These are phyloP conservation scores for Talaromyces stipitatus DNA, from an alignment of 495 filamentous ascomycete species.

Conservation along the genomic window DNA sequence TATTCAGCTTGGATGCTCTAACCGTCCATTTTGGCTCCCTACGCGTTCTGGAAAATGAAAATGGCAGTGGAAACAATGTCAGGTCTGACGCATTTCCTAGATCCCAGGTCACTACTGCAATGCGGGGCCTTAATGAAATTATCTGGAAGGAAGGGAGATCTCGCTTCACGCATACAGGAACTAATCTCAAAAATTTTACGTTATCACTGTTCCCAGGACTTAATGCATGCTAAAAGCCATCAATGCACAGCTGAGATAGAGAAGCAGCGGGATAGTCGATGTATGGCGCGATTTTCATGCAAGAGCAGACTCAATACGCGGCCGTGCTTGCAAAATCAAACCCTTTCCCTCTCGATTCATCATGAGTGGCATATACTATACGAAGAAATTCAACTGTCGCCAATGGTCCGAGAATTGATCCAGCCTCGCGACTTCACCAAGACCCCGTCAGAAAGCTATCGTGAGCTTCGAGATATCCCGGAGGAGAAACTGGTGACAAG, in stretches of 20 bases:
- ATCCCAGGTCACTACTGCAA: conserved; percentile 2
- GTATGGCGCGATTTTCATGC: not conserved
- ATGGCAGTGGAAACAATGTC: not conserved
- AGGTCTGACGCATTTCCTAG: not conserved
- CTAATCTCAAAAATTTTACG: not conserved
- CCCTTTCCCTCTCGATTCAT: conserved; percentile 1
- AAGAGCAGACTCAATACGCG: not conserved
- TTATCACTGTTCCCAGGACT: not conserved
- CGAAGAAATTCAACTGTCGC: conserved; percentile 4
- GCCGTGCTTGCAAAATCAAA: conserved; percentile 4
- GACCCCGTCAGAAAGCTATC: conserved; percentile 3
- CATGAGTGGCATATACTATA: conserved; percentile 6
- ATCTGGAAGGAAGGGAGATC: conserved; percentile 7
- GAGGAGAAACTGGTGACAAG: not conserved
- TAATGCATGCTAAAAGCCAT: not conserved
- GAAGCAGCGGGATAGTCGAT: not conserved
- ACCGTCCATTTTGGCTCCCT: conserved; percentile 4
- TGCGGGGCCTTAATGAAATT: not conserved
- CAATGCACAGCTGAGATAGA: not conserved
- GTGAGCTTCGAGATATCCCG: not conserved
- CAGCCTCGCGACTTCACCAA: not conserved
- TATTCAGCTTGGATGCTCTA: conserved; percentile 6
- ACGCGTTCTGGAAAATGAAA: not conserved
- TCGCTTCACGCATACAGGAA: conserved; percentile 1
- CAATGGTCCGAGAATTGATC: conserved; percentile 6